phyloP scores from a whole-genome alignment of 495 filamentous ascomycete species.

The Astrocystis sublimbata region DNA sequence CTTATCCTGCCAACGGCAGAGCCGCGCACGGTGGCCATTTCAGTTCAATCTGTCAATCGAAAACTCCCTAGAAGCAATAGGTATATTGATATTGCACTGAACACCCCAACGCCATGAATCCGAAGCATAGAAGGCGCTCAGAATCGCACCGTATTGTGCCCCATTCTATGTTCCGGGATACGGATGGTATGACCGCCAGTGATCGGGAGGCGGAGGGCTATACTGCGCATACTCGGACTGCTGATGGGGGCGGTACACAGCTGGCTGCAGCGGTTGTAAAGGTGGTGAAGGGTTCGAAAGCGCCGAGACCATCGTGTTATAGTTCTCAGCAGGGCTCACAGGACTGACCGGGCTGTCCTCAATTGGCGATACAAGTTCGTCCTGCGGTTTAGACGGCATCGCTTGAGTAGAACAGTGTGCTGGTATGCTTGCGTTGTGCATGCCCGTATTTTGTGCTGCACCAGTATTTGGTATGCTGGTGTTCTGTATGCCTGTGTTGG shows the following conservation, averaged over 20 bases:
- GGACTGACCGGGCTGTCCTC: constrained; percentile 21
- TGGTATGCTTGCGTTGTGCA: constrained; percentile 12
- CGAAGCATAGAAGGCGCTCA: constrained; percentile 12
- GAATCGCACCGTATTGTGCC: background rate
- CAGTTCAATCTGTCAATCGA: background rate
- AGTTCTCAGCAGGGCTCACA: constrained; percentile 28
- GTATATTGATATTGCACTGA: constrained; percentile 33
- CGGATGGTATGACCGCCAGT: constrained; percentile 31
- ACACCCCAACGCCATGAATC: constrained; percentile 19
- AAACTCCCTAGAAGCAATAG: constrained; percentile 20
- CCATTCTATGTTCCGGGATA: constrained; percentile 26
- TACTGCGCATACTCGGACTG: constrained; percentile 33
- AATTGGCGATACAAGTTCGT: constrained; percentile 31
- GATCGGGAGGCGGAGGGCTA: constrained; percentile 28
- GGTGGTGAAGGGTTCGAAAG: constrained; percentile 34
- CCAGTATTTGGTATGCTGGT: no score
- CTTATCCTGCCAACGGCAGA: background rate
- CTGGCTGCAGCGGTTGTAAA: constrained; percentile 20
- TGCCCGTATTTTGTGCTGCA: no score
- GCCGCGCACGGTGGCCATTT: background rate
- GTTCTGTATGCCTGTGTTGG: background rate
- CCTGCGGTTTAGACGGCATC: constrained; percentile 19
- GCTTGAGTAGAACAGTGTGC: constrained; percentile 19
- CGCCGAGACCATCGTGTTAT: constrained; percentile 30
- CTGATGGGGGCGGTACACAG: constrained; percentile 5